Evolutionary conservation across 805 yeast genomes (phyloP).

Genomic region (Candida alai): DNA sequence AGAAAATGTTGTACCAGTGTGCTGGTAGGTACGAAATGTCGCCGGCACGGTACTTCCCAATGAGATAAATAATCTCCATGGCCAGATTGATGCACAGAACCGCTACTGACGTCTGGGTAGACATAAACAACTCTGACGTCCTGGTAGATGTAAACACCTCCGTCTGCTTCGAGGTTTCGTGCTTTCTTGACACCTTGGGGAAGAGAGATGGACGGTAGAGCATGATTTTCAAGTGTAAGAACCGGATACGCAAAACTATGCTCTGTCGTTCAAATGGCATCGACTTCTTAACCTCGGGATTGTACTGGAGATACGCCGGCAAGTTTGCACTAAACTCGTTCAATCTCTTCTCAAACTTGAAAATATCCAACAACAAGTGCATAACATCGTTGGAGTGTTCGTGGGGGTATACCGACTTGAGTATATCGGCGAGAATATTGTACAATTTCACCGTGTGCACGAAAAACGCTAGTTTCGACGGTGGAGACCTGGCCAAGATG

Average conservation of each 20-base stretch:
- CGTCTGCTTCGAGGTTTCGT: not conserved
- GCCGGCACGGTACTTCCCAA: conserved; percentile 9
- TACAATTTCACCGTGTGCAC: conserved; percentile 15
- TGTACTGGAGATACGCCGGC: conserved; percentile 9
- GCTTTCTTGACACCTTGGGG: conserved; percentile 7
- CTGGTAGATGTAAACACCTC: too few species aligned
- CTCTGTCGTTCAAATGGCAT: conserved; percentile 12
- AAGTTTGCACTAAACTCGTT: conserved; percentile 9
- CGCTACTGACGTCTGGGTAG: conserved; percentile 9
- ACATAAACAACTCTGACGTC: conserved; percentile 8
- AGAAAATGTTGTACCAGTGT: conserved; percentile 19
- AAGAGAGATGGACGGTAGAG: conserved; percentile 11
- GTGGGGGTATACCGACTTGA: conserved; percentile 11
- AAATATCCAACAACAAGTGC: conserved; percentile 8
- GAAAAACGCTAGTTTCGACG: conserved; percentile 16
- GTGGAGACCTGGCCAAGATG: conserved; percentile 10
- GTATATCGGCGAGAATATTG: conserved; percentile 16
- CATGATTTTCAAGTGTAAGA: conserved; percentile 11
- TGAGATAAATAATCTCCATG: conserved; percentile 9
- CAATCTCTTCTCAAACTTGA: conserved; percentile 10
- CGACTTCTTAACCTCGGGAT: conserved; percentile 2
- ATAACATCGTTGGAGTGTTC: conserved; percentile 7
- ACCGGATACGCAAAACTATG: conserved; percentile 11
- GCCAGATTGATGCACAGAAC: conserved; percentile 11
- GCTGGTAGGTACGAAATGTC: conserved; percentile 14